Percentiles rank a stretch among this genome's conserved stretches.
phyloP scores from a whole-genome alignment of 2,329 filamentous ascomycete genomes.

The Nannizzia gypsea region DNA sequence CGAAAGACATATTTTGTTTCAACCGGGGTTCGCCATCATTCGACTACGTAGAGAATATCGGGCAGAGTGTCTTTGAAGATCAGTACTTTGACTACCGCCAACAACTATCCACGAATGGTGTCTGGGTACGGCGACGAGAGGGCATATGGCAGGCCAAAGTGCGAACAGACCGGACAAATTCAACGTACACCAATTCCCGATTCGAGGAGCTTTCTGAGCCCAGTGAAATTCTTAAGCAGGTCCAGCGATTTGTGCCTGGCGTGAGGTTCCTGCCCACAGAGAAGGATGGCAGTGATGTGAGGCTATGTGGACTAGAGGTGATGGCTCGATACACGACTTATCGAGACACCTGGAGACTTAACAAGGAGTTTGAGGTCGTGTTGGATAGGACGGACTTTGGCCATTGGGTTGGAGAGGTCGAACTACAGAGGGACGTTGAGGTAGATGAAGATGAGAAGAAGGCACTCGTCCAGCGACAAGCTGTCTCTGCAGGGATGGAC shows the following conservation, averaged over 20 bases:
- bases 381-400: constrained; percentile 25
- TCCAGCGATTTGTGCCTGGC: constrained; percentile 4
- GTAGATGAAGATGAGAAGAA: constrained; percentile 8
- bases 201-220: constrained; percentile 20
- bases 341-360: constrained; percentile 19
- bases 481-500: constrained; percentile 10
- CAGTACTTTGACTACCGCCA: constrained; percentile 20
- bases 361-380: constrained; percentile 21
- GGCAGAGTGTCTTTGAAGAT: constrained; percentile 17
- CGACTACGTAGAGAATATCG: constrained; percentile 12
- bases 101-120: constrained; percentile 16
- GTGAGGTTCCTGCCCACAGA: constrained; percentile 7
- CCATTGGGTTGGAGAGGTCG: constrained; percentile 23
- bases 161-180: constrained; percentile 6
- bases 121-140: constrained; percentile 20
- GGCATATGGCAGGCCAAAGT: constrained; percentile 21
- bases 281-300: constrained; percentile 2
- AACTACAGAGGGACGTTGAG: constrained; percentile 18
- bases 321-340: constrained; percentile 19
- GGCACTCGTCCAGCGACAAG: constrained; percentile 4
- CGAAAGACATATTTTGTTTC: constrained; percentile 8
- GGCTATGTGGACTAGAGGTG: constrained; percentile 15
- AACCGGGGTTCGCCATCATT: constrained; percentile 17
- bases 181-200: constrained; percentile 16
- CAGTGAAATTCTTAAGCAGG: constrained; percentile 12